Conservation (phyloP, 495 filamentous ascomycete genomes). For the Xylaria cubensis region DNA sequence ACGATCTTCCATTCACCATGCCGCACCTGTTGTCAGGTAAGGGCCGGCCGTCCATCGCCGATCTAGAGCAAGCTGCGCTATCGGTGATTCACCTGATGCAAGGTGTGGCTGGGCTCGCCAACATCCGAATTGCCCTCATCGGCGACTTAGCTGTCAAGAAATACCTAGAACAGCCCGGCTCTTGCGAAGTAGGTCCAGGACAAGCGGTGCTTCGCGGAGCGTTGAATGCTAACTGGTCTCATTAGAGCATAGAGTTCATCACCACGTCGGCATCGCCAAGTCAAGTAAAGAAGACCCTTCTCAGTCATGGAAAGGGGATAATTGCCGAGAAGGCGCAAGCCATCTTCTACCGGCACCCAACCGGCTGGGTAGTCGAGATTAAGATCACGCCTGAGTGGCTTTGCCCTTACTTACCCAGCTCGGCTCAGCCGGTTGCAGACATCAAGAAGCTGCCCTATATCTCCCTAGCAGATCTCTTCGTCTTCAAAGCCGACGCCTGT, state of each 20-base stretch:
- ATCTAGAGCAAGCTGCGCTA: conserved; percentile 29
- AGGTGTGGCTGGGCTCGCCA: conserved; percentile 20
- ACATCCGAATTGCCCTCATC: conserved; percentile 20
- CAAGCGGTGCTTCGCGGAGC: background rate
- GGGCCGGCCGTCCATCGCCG: conserved; percentile 21
- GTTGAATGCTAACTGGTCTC: background rate
- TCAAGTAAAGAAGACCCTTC: conserved; percentile 26
- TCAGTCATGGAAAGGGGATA: background rate
- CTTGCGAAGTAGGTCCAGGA: conserved; percentile 16
- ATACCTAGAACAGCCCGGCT: conserved; percentile 17
- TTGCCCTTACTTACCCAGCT: conserved; percentile 23
- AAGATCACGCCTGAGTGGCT: conserved; percentile 32
- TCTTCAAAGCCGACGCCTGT: conserved; percentile 31
- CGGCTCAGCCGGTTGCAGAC: conserved; percentile 18
- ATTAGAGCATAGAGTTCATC: conserved; percentile 30
- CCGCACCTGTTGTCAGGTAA: conserved; percentile 24
- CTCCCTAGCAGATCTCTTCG: conserved; percentile 28
- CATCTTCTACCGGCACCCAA: conserved; percentile 24
- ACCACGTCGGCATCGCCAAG: conserved; percentile 22
- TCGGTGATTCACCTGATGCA: conserved; percentile 24
- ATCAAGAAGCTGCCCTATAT: conserved; percentile 23
- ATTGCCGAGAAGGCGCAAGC: conserved; percentile 22
- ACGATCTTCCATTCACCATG: conserved; percentile 20
- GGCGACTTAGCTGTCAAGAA: conserved; percentile 28
- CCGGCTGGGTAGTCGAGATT: conserved; percentile 26